Evolutionary conservation across 1,284 basidiomycete species (phyloP), one percentile per base, ranked within the genome.

Genomic region (Tylopilus sp.): DNA sequence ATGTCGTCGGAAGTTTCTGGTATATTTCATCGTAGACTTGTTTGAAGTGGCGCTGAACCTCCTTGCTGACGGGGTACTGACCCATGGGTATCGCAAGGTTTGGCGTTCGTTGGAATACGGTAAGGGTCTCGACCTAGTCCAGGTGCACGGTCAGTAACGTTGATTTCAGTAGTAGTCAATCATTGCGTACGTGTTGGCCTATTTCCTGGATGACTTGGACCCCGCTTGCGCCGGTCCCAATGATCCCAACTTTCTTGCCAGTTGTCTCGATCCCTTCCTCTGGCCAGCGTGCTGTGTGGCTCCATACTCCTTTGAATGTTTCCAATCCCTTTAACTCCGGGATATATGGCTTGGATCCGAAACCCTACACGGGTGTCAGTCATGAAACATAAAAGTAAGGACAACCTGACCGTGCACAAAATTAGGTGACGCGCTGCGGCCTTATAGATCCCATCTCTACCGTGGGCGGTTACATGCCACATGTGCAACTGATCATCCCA

Each of bases 201-300:
- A 72, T 60, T 16, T 62, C 72, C 60, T 70, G 68, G 22, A 62
- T 68, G 2, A 60, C 39, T 39, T 70, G 72, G 4, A 72, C 67
- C 1, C 66, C 71, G 41, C 69, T 72, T 15, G 67, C 60, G n/a
- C 71, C 71, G 0, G 70, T 73, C 4, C 71, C 71, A 15, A 73
- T 64, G 5, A 73, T 18, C 9, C 71, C 70, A 4, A 71, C 71
- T 32, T 53, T 61, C 36, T 71, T 73, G 2, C 69, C 60, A n/a
- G 0, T 26, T 2, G 58, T 73, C 32, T 71, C 55, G 16, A 71
- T 71, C 2, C 67, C 70, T 29, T 59, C 58, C 47, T 66, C 54
- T n/a, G 65, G 71, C 71, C 69, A 71, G 1, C 70, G 61, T 8
- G 51, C 57, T 2, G 71, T 71, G 36, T 69, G 70, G 24, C 41